Percentiles rank a stretch among this genome's conserved stretches.
Conservation (phyloP, 2,329 filamentous ascomycete species). For the Sporothrix euskadiensis region DNA sequence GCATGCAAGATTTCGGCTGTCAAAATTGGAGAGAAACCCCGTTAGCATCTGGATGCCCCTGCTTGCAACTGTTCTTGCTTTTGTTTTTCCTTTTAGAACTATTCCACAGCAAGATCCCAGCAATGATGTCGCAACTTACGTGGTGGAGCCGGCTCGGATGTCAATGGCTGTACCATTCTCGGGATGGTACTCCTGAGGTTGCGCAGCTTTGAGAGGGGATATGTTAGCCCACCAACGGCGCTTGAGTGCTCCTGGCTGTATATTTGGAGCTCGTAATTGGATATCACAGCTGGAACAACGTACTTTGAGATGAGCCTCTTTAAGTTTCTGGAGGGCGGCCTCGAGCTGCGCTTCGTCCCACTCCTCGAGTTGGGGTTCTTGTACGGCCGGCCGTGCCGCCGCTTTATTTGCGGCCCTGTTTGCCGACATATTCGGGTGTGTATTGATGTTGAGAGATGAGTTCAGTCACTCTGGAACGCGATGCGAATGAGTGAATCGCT, state of each 20-base stretch:
- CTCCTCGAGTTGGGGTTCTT: slow-evolving; percentile 36
- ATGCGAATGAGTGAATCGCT: background rate
- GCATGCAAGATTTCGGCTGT: slow-evolving; percentile 54
- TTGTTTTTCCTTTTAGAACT: background rate
- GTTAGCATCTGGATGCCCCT: background rate
- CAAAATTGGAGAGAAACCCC: background rate
- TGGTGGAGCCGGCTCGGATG: slow-evolving; percentile 48
- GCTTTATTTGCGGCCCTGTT: slow-evolving; percentile 24
- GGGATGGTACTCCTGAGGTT: slow-evolving; percentile 53
- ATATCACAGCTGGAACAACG: slow-evolving; percentile 14
- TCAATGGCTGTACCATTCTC: slow-evolving; percentile 54
- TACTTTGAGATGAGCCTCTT: slow-evolving; percentile 58
- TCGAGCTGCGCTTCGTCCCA: slow-evolving; percentile 54
- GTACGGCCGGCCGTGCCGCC: background rate
- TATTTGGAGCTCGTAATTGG: too few species aligned
- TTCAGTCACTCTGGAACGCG: background rate
- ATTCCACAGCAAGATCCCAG: background rate
- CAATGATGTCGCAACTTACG: slow-evolving; percentile 45
- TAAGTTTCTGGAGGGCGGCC: slow-evolving; percentile 52
- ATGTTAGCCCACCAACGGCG: background rate
- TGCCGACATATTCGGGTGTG: background rate
- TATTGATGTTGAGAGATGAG: background rate
- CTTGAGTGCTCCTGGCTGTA: background rate
- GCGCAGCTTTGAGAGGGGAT: slow-evolving; percentile 43
- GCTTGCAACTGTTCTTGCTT: background rate